Percentiles rank a stretch among this genome's conserved stretches.
These are phyloP conservation scores for Lanzia echinophila DNA, from an alignment of 2,329 filamentous ascomycete species.

Conservation along the genomic window DNA sequence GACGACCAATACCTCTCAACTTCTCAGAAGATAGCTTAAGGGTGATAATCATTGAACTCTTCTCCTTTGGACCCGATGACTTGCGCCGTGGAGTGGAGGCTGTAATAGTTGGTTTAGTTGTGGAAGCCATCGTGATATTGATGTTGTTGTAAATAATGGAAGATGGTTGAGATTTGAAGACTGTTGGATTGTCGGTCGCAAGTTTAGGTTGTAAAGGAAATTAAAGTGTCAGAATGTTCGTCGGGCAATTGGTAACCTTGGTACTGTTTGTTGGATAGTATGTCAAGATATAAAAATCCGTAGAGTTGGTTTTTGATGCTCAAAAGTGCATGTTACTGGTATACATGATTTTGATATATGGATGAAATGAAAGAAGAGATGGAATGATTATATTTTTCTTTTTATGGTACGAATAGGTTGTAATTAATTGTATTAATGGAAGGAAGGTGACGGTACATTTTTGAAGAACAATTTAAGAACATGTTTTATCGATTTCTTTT, in stretches of 20 bases:
- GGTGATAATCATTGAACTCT: constrained; percentile 39
- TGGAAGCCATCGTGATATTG: constrained; percentile 21
- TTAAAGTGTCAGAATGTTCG: constrained; percentile 1
- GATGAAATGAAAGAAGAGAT: too few relatives aligned
- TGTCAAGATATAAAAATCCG: too few relatives aligned
- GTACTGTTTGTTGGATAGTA: background rate
- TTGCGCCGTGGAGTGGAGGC: constrained; percentile 21
- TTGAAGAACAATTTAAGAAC: too few relatives aligned
- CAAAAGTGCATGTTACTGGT: background rate
- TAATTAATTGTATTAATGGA: too few relatives aligned
- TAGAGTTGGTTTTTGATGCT: background rate
- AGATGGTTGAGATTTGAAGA: background rate
- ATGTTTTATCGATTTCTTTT: too few relatives aligned
- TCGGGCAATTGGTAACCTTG: background rate
- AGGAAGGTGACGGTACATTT: too few relatives aligned
- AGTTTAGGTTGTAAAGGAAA: background rate
- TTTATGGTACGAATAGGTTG: too few relatives aligned
- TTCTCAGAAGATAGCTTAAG: constrained; percentile 45
- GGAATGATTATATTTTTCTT: too few relatives aligned
- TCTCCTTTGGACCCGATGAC: constrained; percentile 19
- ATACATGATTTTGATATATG: background rate
- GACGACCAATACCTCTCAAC: constrained; percentile 40
- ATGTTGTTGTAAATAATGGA: background rate
- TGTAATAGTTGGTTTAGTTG: constrained; percentile 16
- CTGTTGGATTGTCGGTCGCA: constrained; percentile 5